Evolutionary conservation across 495 filamentous ascomycete species (phyloP).

Genomic region (Glarea lozoyensis): DNA sequence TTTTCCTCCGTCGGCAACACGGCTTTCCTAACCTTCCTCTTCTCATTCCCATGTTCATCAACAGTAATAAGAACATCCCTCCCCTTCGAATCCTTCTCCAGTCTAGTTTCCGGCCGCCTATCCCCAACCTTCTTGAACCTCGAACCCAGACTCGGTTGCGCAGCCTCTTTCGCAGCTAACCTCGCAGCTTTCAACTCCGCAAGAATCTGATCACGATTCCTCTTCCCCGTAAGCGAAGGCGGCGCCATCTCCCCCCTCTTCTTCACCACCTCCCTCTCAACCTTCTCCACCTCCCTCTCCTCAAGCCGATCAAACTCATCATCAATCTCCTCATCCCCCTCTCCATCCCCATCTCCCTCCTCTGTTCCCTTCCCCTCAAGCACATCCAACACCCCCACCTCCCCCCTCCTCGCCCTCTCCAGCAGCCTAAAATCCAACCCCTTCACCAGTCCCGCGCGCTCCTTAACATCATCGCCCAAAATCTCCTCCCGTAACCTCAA

Average conservation of each 20-base stretch:
- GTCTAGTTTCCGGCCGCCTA: constrained; percentile 49
- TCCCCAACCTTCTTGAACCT: constrained; percentile 77
- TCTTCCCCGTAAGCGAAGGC: constrained; percentile 51
- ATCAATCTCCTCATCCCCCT: constrained; percentile 50
- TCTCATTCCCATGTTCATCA: constrained; percentile 80
- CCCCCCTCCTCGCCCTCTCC: constrained; percentile 60
- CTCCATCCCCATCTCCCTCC: constrained; percentile 18
- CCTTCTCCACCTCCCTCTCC: constrained; percentile 48
- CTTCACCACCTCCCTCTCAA: constrained; percentile 48
- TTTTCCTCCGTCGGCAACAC: constrained; percentile 30
- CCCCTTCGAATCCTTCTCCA: constrained; percentile 68
- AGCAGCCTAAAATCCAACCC: constrained; percentile 81
- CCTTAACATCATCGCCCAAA: constrained; percentile 61
- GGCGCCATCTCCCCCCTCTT: constrained; percentile 75
- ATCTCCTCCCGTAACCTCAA: constrained; percentile 65
- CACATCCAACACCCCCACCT: constrained; percentile 46
- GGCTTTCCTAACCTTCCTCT: constrained; percentile 66
- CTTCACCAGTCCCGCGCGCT: constrained; percentile 79
- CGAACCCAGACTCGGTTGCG: constrained; percentile 54
- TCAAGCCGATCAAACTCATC: constrained; percentile 71
- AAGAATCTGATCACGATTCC: constrained; percentile 75
- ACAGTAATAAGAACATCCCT: constrained; percentile 78
- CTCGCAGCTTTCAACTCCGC: constrained; percentile 71
- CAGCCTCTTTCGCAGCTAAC: constrained; percentile 45
- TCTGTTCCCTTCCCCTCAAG: constrained; percentile 22